Evolutionary conservation across 116 monocot species (phyloP), one percentile per base, ranked within the genome.

Genomic region (Phalaenopsis hybrid): DNA sequence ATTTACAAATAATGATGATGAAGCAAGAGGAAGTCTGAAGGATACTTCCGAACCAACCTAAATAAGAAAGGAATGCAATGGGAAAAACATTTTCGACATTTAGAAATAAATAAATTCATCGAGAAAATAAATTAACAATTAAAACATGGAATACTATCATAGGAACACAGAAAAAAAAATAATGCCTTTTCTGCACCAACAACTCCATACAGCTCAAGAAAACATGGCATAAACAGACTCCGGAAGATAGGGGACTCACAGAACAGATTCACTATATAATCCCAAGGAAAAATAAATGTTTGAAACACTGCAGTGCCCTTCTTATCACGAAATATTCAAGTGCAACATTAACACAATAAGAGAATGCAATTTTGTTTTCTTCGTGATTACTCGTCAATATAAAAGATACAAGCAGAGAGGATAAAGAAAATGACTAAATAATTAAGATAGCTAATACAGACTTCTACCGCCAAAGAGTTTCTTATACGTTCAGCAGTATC

Each of bases 31-130:
- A 81, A 96, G 92, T 78, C 87, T 89, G 79, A 93, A 96, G 43
- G 93, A 96, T 79, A 93, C 85, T 85, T 96, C 96, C 80, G 93
- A 88, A 77, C 96, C 96, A n/a, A 93, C 90, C 96, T 96, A 84
- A 81, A 84, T 43, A 59, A 82, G 57, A 17, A 74, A 46, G 37
- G 75, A 16, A 57, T 65, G 17, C 17, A 2, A 65, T 46, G 6
- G 34, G 1, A 80, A 80, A 37, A n/a, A 21, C 8, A 21, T 70
- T 33, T 20, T 13, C 25, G 10, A 70, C 11, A n/a, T 74, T 55
- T 6, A 81, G 21, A 50, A 81, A 23, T 3, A 70, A 8, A 77
- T 11, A 25, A 65, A 41, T 16, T 77, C 44, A 75, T 31, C 79
- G 3, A 2, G 46, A 13, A 57, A 59, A 1, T 15, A 76, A 44